phyloP scores from a whole-genome alignment of 106 monocot species.

The Allium cepa region DNA sequence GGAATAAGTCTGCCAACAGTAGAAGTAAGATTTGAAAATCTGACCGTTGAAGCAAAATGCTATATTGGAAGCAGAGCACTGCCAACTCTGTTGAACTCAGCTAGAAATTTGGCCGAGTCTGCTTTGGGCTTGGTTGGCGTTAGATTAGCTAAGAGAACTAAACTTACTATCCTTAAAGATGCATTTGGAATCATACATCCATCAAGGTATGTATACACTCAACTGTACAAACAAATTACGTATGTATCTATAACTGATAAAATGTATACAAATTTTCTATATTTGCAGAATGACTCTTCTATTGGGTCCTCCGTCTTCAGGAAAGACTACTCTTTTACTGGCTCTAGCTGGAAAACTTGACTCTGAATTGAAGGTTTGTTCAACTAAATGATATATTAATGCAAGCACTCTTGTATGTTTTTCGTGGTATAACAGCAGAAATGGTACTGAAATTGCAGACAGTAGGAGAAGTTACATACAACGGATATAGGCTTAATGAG shows the following conservation, averaged over 20 bases:
- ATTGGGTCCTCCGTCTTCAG: constrained; percentile 79
- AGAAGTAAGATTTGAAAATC: constrained; percentile 61
- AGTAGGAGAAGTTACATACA: constrained; percentile 58
- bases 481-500: constrained; percentile 61
- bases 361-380: constrained; percentile 45
- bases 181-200: constrained; percentile 54
- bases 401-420: neutral
- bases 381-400: neutral
- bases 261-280: neutral
- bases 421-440: neutral
- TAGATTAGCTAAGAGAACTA: constrained; percentile 28
- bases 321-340: constrained; percentile 80
- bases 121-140: constrained; percentile 34
- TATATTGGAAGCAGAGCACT: constrained; percentile 60
- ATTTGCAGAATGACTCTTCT: constrained; percentile 71
- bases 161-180: constrained; percentile 52
- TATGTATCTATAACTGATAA: neutral
- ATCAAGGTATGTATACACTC: constrained; percentile 24
- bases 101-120: constrained; percentile 41
- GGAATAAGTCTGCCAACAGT: constrained; percentile 68
- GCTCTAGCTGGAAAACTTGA: constrained; percentile 80
- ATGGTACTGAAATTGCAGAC: constrained; percentile 10
- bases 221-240: neutral
- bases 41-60: constrained; percentile 49
- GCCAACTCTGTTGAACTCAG: constrained; percentile 50